A percentile compares a stretch with the other conserved stretches of the same genome.
Evolutionary conservation across 352 stramenopile genomes (phyloP).

Genomic region (Phytophthora pini): DNA sequence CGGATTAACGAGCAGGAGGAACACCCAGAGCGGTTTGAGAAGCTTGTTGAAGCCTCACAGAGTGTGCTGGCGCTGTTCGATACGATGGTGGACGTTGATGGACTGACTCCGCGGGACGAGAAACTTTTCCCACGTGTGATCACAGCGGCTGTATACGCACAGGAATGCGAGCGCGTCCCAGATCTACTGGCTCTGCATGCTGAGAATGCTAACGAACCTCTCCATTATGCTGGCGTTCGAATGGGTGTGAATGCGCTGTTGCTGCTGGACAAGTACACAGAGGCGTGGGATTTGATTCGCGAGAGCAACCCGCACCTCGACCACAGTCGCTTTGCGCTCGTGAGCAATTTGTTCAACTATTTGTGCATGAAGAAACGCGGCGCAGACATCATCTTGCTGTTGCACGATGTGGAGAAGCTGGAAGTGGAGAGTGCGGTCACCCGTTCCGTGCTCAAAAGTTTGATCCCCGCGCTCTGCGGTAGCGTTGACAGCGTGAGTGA

Average conservation of each 20-base stretch:
- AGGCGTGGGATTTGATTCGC: slow-evolving; percentile 52
- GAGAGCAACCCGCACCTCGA: slow-evolving; percentile 36
- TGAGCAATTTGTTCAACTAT: slow-evolving; percentile 61
- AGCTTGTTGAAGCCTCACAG: slow-evolving; percentile 39
- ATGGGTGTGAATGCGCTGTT: slow-evolving; percentile 67
- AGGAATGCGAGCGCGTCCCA: slow-evolving; percentile 56
- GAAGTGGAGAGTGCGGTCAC: slow-evolving; percentile 40
- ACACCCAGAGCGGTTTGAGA: slow-evolving; percentile 49
- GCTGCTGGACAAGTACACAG: slow-evolving; percentile 48
- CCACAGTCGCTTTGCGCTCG: slow-evolving; percentile 31
- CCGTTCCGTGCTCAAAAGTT: slow-evolving; percentile 39
- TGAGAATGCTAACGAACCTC: slow-evolving; percentile 32
- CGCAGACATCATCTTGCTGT: slow-evolving; percentile 39
- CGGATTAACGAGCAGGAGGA: slow-evolving; percentile 52
- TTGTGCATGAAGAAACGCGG: slow-evolving; percentile 44
- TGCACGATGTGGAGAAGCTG: slow-evolving; percentile 44
- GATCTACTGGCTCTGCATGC: slow-evolving; percentile 46
- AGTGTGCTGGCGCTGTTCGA: slow-evolving; percentile 61
- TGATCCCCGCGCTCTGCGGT: slow-evolving; percentile 48
- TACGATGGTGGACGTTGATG: slow-evolving; percentile 65
- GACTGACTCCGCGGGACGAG: slow-evolving; percentile 35
- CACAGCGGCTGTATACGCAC: slow-evolving; percentile 54
- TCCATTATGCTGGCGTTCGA: slow-evolving; percentile 49
- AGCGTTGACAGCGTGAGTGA: slow-evolving; percentile 44
- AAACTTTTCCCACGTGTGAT: slow-evolving; percentile 61